Base-by-base conservation (phyloP, 805 yeast species). In the Ogataea methylovora region DNA sequence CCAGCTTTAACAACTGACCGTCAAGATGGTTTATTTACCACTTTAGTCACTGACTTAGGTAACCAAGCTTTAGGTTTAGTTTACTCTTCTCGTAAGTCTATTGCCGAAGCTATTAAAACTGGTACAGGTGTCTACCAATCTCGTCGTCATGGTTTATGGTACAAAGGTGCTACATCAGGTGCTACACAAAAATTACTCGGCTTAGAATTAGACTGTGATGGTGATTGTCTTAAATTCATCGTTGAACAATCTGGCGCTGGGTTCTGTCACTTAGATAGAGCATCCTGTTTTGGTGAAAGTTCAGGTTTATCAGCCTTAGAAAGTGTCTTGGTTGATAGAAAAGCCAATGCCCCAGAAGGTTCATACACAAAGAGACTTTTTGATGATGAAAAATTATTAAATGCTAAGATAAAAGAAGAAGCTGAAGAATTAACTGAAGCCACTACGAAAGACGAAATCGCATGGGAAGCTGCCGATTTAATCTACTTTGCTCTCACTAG, bases 381-480 rank as follows among this genome's bases (percentile, higher is more conserved):
- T 51, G 69, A 74, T 33, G 97, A 92, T 60, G 76, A 75, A 27
- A 69, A 67, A 18, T 66, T 92, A 33, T 69, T 92, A 46, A 65
- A 70, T 37, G 96, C 97, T 18, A 85, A 92, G 67, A 80, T 92
- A 61, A 76, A 78, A 57, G 98, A 92, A 63, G 98, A 92, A 61
- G 94, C 96, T 29, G 97, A 90, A 51, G 98, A 92, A 60, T 73
- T 92, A 42, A 76, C 87, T 22, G 96, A 87, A 38, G 97, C 98
- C 13, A 67, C 67, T 24, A 50, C 65, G 5, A 69, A 69, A 48
- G 72, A 71, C 2, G 65, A 90, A 37, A 72, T 86, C 35, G 82
- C 97, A 0, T 92, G 96, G 96, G 98, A 92, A 63, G 90, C 94
- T 34, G 98, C 98, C 8, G 98, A 92, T 57, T 68, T 92, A 56